Percentiles rank a stretch among this genome's conserved stretches.
phyloP scores from a whole-genome alignment of 192 early-diverging fungal genomes.

The Globomyces pollinis-pini region DNA sequence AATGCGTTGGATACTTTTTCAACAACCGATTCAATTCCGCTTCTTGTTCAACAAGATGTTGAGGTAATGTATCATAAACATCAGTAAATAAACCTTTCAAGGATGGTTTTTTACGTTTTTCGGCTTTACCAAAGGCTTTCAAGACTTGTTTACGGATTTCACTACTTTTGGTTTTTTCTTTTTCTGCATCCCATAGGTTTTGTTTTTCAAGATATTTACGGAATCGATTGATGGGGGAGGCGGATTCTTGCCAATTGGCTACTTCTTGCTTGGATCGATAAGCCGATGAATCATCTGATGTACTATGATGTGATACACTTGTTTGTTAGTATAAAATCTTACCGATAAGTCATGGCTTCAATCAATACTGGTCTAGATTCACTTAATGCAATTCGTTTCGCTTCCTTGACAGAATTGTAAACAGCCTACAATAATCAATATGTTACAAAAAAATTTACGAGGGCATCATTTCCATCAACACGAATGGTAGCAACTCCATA shows the following conservation, averaged over 20 bases:
- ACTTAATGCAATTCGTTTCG: constrained; percentile 72
- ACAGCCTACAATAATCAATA: constrained; percentile 69
- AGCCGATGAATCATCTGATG: constrained; percentile 94
- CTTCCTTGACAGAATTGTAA: constrained; percentile 84
- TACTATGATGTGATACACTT: constrained; percentile 89
- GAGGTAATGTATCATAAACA: constrained; percentile 82
- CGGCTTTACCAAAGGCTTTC: constrained; percentile 72
- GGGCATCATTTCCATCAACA: constrained; percentile 96
- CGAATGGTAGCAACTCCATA: constrained; percentile 97
- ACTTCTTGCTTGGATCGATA: constrained; percentile 90
- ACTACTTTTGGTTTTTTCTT: constrained; percentile 52
- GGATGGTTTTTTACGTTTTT: constrained; percentile 82
- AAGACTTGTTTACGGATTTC: constrained; percentile 65
- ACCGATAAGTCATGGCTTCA: constrained; percentile 97
- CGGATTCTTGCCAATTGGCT: constrained; percentile 74
- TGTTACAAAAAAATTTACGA: constrained; percentile 39
- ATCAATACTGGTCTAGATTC: constrained; percentile 85
- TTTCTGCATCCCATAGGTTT: constrained; percentile 77
- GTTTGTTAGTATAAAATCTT: background rate
- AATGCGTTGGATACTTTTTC: constrained; percentile 77
- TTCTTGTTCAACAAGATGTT: constrained; percentile 69
- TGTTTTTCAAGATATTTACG: constrained; percentile 80
- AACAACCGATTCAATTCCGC: constrained; percentile 70
- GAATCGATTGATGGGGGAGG: constrained; percentile 85
- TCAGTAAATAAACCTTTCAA: constrained; percentile 82